phyloP scores from a whole-genome alignment of 2,329 filamentous ascomycete species.

The Fusarium lyarnte region DNA sequence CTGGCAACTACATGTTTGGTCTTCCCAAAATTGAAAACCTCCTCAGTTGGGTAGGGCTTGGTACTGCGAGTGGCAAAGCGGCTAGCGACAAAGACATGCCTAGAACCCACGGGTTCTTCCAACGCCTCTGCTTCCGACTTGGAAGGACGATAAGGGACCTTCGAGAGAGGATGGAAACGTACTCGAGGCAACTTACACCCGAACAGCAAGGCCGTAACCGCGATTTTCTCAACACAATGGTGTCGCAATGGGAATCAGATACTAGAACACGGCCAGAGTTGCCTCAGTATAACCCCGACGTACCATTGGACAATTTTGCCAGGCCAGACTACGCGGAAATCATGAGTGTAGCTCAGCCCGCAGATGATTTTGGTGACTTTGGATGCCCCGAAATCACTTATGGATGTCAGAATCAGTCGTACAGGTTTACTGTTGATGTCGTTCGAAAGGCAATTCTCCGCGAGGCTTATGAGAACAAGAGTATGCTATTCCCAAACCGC shows the following conservation, averaged over 20 bases:
- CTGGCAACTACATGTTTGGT: constrained; percentile 14
- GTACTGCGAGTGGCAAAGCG: not conserved
- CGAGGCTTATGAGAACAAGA: constrained; percentile 55
- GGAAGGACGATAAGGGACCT: constrained; percentile 47
- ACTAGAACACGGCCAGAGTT: constrained; percentile 29
- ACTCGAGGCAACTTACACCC: constrained; percentile 14
- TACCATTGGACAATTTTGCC: not conserved
- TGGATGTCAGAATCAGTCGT: constrained; percentile 12
- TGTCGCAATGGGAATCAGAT: constrained; percentile 28
- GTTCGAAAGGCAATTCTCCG: constrained; percentile 54
- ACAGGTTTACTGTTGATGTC: constrained; percentile 30
- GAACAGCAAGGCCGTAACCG: constrained; percentile 13
- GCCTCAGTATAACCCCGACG: constrained; percentile 8
- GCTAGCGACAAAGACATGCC: not conserved
- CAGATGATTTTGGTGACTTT: constrained; percentile 13
- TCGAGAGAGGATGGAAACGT: not conserved
- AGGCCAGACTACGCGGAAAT: constrained; percentile 44
- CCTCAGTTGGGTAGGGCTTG: constrained; percentile 4
- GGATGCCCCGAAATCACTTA: constrained; percentile 4
- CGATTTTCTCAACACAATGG: constrained; percentile 19
- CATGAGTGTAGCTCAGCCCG: constrained; percentile 47
- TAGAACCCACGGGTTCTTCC: constrained; percentile 33
- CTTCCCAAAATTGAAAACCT: constrained; percentile 30
- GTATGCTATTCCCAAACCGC: constrained; percentile 54
- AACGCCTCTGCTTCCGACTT: constrained; percentile 51